phyloP scores from a whole-genome alignment of 2,329 filamentous ascomycete species.

The Onygena corvina region DNA sequence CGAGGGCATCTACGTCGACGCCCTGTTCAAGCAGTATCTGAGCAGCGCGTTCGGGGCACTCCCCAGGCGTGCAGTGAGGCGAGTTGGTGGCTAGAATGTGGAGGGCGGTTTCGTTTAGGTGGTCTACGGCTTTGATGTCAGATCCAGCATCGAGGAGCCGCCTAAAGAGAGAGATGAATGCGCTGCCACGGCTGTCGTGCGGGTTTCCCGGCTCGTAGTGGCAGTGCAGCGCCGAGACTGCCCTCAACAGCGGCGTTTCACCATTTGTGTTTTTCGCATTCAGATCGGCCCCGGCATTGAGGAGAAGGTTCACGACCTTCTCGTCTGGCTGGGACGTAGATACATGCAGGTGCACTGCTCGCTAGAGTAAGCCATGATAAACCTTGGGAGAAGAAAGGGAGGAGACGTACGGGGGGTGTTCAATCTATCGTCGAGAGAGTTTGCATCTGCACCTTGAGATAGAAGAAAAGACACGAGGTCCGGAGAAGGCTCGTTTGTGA shows the following conservation, averaged over 20 bases:
- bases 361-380: not conserved
- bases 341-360: conserved; percentile 1
- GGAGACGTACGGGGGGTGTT: conserved; percentile 3
- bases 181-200: not conserved
- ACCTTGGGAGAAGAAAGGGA: not conserved
- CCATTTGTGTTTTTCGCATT: not conserved
- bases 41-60: conserved; percentile 1
- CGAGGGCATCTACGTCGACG: not conserved
- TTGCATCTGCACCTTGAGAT: not conserved
- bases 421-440: not conserved
- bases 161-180: not conserved
- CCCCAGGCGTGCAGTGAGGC: not conserved
- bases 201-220: conserved; percentile 3
- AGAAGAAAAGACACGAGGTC: not conserved
- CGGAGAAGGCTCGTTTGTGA: not conserved
- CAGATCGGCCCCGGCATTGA: conserved; percentile 4
- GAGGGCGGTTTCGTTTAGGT: not conserved
- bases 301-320: conserved; percentile 2
- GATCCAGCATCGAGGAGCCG: not conserved
- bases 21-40: not conserved
- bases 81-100: not conserved
- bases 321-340: not conserved
- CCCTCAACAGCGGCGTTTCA: not conserved
- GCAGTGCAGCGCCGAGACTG: not conserved
- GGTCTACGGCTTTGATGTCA: not conserved